Conservation (phyloP, 1,284 basidiomycete species). For the Golubevia sp. region DNA sequence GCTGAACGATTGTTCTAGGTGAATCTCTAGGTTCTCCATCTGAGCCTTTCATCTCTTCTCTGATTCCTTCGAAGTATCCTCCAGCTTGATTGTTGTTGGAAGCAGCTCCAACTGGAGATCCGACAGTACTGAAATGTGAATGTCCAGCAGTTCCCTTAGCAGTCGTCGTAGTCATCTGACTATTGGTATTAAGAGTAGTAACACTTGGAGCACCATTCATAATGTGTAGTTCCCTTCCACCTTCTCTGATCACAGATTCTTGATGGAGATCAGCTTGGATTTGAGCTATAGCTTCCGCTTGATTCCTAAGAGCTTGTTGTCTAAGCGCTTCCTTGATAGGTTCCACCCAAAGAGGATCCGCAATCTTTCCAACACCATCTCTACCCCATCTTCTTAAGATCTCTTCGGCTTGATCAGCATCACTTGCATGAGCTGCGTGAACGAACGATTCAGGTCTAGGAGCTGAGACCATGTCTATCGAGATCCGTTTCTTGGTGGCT, state of each 20-base stretch:
- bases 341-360: slow-evolving; percentile 71
- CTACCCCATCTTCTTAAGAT: slow-evolving; percentile 86
- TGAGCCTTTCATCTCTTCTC: slow-evolving; percentile 20
- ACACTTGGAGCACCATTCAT: slow-evolving; percentile 36
- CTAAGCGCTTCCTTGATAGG: slow-evolving; percentile 84
- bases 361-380: slow-evolving; percentile 80
- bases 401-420: slow-evolving; percentile 86
- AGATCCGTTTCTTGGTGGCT: slow-evolving; percentile 50
- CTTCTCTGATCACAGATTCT: slow-evolving; percentile 65
- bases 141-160: neutral
- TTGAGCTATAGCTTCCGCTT: slow-evolving; percentile 80
- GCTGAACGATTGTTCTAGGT: too few species aligned
- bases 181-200: too few species aligned
- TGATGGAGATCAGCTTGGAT: slow-evolving; percentile 63
- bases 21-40: slow-evolving; percentile 15
- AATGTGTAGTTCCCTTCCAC: slow-evolving; percentile 39
- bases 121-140: neutral
- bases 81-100: neutral
- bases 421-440: slow-evolving; percentile 89
- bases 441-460: slow-evolving; percentile 40
- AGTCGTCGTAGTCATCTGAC: neutral
- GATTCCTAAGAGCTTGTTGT: slow-evolving; percentile 68
- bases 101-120: neutral
- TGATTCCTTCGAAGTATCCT: slow-evolving; percentile 19
- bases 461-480: slow-evolving; percentile 45